These are phyloP conservation scores for Pseudocercospora crystallina DNA, from an alignment of 2,329 filamentous ascomycete species.

Conservation along the genomic window DNA sequence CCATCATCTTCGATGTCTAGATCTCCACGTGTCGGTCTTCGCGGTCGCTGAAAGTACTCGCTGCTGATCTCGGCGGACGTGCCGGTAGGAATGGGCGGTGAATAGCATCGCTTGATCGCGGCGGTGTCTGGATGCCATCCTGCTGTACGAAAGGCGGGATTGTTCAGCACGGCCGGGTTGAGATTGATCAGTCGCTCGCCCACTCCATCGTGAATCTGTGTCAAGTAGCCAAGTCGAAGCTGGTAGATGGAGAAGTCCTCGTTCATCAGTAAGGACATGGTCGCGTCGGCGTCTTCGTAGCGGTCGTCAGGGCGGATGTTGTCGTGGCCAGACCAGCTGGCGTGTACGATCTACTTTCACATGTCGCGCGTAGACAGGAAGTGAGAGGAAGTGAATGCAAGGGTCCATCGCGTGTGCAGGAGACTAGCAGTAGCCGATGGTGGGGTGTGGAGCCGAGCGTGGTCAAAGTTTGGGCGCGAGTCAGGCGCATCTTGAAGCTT, in stretches of 20 bases:
- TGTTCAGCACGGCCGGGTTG: conserved; percentile 76
- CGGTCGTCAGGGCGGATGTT: not conserved
- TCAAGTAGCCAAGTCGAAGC: conserved; percentile 75
- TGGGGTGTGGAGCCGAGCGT: not conserved
- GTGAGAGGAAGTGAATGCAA: no score
- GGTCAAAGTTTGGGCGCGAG: conserved; percentile 12
- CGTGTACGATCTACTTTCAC: conserved; percentile 3
- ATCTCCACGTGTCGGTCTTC: conserved; percentile 17
- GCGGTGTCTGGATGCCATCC: conserved; percentile 75
- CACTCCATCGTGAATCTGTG: conserved; percentile 77
- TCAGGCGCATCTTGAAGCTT: conserved; percentile 5
- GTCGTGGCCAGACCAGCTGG: conserved; percentile 24
- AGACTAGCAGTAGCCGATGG: no score
- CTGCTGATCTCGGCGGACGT: conserved; percentile 43
- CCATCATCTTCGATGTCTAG: conserved; percentile 61
- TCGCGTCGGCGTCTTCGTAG: conserved; percentile 5
- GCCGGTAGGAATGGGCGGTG: conserved; percentile 79
- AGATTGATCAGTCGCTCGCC: conserved; percentile 81
- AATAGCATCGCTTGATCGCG: conserved; percentile 79
- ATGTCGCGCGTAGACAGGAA: not conserved
- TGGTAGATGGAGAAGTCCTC: conserved; percentile 73
- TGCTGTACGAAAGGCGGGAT: conserved; percentile 76
- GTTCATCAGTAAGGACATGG: conserved; percentile 40
- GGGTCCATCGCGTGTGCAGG: no score
- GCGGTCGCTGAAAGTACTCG: conserved; percentile 75